Percentiles rank a stretch among this genome's conserved stretches.
Evolutionary conservation across 805 yeast species (phyloP).

Genomic region (Ogataea kodamae): DNA sequence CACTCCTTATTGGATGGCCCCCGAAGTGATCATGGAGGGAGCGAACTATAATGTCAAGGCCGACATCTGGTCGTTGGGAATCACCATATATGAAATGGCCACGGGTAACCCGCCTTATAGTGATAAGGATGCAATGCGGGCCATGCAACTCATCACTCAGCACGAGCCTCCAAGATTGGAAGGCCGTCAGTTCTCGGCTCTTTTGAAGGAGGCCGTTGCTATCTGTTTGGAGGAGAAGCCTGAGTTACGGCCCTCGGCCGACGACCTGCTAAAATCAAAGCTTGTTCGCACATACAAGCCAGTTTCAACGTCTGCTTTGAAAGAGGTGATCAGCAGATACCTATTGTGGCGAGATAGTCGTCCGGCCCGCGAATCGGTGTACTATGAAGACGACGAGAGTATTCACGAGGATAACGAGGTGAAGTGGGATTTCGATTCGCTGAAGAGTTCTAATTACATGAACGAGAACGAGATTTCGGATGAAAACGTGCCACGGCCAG

Average conservation of each 20-base stretch:
- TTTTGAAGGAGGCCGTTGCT: slow-evolving; percentile 84
- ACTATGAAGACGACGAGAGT: slow-evolving; percentile 40
- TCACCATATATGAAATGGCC: slow-evolving; percentile 89
- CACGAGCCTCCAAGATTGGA: slow-evolving; percentile 94
- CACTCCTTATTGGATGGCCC: slow-evolving; percentile 99
- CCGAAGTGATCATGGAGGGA: slow-evolving; percentile 93
- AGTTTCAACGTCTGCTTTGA: slow-evolving; percentile 55
- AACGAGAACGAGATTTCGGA: slow-evolving; percentile 62
- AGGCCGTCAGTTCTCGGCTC: slow-evolving; percentile 75
- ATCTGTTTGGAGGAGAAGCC: slow-evolving; percentile 92
- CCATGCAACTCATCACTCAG: slow-evolving; percentile 89
- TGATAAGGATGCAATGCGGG: slow-evolving; percentile 91
- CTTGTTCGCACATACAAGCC: slow-evolving; percentile 63
- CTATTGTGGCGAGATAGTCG: slow-evolving; percentile 71
- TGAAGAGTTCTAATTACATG: slow-evolving; percentile 70
- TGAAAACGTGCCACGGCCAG: slow-evolving; percentile 16
- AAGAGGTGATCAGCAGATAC: slow-evolving; percentile 73
- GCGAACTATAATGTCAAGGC: slow-evolving; percentile 85
- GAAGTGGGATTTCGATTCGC: slow-evolving; percentile 88
- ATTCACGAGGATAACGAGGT: slow-evolving; percentile 41
- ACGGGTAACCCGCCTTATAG: slow-evolving; percentile 98
- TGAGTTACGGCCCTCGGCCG: slow-evolving; percentile 82
- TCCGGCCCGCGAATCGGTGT: slow-evolving; percentile 50
- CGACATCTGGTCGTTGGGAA: slow-evolving; percentile 96
- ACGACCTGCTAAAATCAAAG: slow-evolving; percentile 70